Conservation (phyloP, 768 basidiomycete genomes). For the Agaricus sinodeliciosus region DNA sequence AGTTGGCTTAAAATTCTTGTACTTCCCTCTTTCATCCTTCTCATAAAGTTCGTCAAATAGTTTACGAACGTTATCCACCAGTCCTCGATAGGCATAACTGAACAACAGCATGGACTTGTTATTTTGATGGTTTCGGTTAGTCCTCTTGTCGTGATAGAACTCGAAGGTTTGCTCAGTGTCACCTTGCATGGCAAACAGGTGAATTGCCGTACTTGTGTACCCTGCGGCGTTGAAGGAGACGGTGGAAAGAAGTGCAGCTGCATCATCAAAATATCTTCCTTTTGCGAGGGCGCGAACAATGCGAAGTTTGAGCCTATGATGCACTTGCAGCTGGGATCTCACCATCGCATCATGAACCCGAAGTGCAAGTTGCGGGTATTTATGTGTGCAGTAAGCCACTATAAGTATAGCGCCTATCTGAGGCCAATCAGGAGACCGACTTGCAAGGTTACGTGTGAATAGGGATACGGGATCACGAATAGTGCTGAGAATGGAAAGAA, state of each 20-base stretch:
- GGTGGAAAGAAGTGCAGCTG: slow-evolving; percentile 9
- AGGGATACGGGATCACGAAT: slow-evolving; percentile 1
- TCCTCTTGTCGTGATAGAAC: slow-evolving; percentile 26
- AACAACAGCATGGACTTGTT: slow-evolving; percentile 42
- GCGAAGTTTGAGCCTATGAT: slow-evolving; percentile 14
- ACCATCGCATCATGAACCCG: slow-evolving; percentile 12
- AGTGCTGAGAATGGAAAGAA: slow-evolving; percentile 6
- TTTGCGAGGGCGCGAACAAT: slow-evolving; percentile 9
- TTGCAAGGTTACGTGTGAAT: neutral
- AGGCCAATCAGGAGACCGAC: neutral
- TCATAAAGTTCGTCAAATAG: slow-evolving; percentile 56
- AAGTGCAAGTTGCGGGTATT: slow-evolving; percentile 4
- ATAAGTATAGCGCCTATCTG: neutral
- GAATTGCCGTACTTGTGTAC: slow-evolving; percentile 6
- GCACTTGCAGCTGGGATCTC: slow-evolving; percentile 12
- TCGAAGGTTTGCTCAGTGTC: slow-evolving; percentile 35
- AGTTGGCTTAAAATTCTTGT: neutral
- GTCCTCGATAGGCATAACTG: slow-evolving; percentile 42
- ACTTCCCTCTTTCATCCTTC: slow-evolving; percentile 17
- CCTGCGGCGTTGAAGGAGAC: neutral
- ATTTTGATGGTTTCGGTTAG: neutral
- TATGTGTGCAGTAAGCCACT: slow-evolving; percentile 7
- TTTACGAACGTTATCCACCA: slow-evolving; percentile 30
- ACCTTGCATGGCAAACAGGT: slow-evolving; percentile 38
- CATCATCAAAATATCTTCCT: slow-evolving; percentile 5